Evolutionary conservation across 805 yeast species (phyloP).

Genomic region (Barnettozyma sp.): DNA sequence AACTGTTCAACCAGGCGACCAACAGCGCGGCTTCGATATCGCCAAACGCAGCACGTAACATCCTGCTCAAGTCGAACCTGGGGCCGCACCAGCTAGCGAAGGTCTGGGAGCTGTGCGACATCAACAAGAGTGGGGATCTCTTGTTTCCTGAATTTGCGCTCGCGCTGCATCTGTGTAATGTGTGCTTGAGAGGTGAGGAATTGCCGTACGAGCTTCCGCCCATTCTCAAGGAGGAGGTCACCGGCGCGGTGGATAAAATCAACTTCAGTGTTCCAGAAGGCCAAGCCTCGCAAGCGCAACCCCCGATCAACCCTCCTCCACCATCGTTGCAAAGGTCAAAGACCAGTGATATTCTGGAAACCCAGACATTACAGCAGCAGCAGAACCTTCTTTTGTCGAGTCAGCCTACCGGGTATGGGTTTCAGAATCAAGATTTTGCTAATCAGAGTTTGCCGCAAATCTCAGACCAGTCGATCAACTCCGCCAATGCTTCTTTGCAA

Average conservation of each 20-base stretch:
- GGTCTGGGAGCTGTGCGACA: constrained; percentile 87
- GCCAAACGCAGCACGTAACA: constrained; percentile 70
- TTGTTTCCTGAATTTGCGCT: constrained; percentile 92
- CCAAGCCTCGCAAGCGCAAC: constrained; percentile 7
- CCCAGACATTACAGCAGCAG: constrained; percentile 29
- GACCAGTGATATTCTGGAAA: constrained; percentile 19
- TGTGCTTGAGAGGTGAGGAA: constrained; percentile 67
- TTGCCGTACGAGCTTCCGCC: constrained; percentile 69
- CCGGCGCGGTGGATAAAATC: constrained; percentile 80
- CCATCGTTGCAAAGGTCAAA: constrained; percentile 5
- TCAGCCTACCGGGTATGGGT: constrained; percentile 3
- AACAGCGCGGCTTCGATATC: constrained; percentile 46
- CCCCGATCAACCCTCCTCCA: constrained; percentile 1
- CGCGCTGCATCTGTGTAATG: constrained; percentile 80
- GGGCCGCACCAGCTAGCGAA: constrained; percentile 70
- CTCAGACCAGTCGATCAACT: no score
- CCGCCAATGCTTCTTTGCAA: no score
- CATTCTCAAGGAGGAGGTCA: constrained; percentile 72
- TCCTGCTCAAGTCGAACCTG: constrained; percentile 73
- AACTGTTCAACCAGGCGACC: constrained; percentile 73
- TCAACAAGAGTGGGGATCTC: constrained; percentile 75
- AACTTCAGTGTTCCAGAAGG: constrained; percentile 66
- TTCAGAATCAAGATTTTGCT: constrained; percentile 34
- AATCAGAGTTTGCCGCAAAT: no score
- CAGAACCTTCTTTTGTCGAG: constrained; percentile 1